Conservation (phyloP, 805 yeast species). For the Candida vaughaniae region DNA sequence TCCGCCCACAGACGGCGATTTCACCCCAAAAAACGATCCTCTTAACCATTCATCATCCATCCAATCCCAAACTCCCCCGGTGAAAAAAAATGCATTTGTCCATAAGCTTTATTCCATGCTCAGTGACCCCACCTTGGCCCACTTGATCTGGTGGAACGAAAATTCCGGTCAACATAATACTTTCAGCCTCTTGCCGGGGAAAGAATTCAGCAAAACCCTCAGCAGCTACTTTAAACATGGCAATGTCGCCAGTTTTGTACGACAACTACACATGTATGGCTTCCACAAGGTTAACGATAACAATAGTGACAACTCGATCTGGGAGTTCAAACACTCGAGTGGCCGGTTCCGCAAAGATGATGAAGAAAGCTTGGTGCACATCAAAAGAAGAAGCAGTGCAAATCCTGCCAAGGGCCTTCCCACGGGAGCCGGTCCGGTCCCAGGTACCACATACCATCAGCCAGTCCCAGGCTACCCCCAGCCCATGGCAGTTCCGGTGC, state of each 20-base stretch:
- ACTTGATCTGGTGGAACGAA: constrained; percentile 44
- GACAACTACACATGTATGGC: constrained; percentile 95
- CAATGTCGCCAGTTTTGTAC: constrained; percentile 87
- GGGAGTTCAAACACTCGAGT: constrained; percentile 57
- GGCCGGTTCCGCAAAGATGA: constrained; percentile 52
- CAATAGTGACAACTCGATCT: constrained; percentile 25
- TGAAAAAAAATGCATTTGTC: constrained; percentile 61
- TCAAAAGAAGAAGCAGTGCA: constrained; percentile 49
- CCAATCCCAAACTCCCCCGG: constrained; percentile 20
- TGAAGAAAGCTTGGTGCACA: constrained; percentile 42
- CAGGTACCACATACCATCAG: no score
- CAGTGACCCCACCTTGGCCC: constrained; percentile 30
- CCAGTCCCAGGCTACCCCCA: background rate
- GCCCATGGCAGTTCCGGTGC: no score
- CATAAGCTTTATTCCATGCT: constrained; percentile 44
- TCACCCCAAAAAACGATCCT: no score
- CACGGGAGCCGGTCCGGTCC: background rate
- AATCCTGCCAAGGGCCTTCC: constrained; percentile 15
- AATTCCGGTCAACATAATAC: constrained; percentile 49
- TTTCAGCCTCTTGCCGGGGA: constrained; percentile 63
- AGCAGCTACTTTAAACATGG: constrained; percentile 90
- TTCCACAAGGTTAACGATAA: constrained; percentile 74
- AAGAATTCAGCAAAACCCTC: constrained; percentile 58
- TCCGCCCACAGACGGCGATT: no score
- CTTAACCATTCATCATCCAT: no score